Evolutionary conservation across 2,329 filamentous ascomycete species (phyloP).

Genomic region (Talaromyces sp.): DNA sequence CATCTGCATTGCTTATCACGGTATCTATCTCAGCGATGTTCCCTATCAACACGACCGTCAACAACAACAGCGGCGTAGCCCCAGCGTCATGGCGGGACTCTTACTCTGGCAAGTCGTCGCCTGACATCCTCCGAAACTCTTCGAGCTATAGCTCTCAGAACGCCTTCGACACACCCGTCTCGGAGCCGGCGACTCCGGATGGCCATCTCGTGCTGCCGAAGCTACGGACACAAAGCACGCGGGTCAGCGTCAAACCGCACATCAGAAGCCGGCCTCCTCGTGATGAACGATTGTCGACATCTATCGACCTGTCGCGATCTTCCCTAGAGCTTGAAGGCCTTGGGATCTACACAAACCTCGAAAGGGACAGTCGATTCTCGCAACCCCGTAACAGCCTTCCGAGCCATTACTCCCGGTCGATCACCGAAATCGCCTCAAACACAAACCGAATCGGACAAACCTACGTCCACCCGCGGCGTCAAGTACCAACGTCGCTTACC

Average conservation of each 20-base stretch:
- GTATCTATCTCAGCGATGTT: not conserved
- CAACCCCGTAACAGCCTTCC: constrained; percentile 39
- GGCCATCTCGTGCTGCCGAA: constrained; percentile 13
- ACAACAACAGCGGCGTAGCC: constrained; percentile 1
- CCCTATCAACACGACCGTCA: not conserved
- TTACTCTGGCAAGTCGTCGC: constrained; percentile 12
- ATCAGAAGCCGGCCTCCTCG: constrained; percentile 45
- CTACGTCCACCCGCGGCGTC: constrained; percentile 53
- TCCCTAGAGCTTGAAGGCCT: constrained; percentile 53
- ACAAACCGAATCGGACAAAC: constrained; percentile 45
- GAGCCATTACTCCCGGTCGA: constrained; percentile 46
- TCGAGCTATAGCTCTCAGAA: constrained; percentile 10
- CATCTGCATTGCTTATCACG: not conserved
- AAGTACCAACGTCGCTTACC: constrained; percentile 50
- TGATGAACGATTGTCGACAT: constrained; percentile 41
- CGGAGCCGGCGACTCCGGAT: constrained; percentile 9
- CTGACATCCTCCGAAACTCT: constrained; percentile 10
- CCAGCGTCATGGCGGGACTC: constrained; percentile 9
- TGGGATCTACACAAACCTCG: constrained; percentile 43
- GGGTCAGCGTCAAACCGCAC: constrained; percentile 50
- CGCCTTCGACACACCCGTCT: constrained; percentile 7
- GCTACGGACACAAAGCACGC: constrained; percentile 21
- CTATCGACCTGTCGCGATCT: constrained; percentile 52
- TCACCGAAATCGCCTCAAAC: constrained; percentile 49
- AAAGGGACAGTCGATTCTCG: constrained; percentile 22